Evolutionary conservation across 2,329 filamentous ascomycete genomes (phyloP).

Genomic region (Exutisphaerella laricina): DNA sequence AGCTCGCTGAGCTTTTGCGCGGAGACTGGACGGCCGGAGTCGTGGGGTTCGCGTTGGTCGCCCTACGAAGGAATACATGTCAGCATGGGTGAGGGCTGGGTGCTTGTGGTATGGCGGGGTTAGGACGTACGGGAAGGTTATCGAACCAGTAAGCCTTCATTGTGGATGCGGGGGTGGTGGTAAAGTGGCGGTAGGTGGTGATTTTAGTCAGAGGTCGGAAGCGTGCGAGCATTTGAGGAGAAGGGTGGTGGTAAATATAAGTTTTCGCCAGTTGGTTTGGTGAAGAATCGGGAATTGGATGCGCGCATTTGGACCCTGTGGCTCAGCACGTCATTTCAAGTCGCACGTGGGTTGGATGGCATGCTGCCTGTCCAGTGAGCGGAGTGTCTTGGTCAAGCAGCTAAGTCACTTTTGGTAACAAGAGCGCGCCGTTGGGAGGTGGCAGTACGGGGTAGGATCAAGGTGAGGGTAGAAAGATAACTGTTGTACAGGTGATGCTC

Average conservation of each 20-base stretch:
- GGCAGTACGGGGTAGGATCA: no score
- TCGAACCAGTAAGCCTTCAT: slow-evolving; percentile 71
- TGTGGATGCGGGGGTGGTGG: slow-evolving; percentile 23
- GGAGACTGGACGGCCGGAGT: slow-evolving; percentile 68
- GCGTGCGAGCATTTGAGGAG: slow-evolving; percentile 1
- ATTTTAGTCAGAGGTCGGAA: not conserved
- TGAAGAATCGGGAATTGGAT: not conserved
- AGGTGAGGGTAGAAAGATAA: no score
- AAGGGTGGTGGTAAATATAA: not conserved
- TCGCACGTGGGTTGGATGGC: not conserved
- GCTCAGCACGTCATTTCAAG: not conserved
- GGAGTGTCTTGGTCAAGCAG: no score
- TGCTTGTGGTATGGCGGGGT: slow-evolving; percentile 8
- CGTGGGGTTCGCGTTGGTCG: slow-evolving; percentile 87
- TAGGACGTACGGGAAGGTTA: slow-evolving; percentile 52
- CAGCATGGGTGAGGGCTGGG: slow-evolving; percentile 7
- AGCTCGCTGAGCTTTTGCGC: slow-evolving; percentile 62
- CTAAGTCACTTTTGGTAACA: no score
- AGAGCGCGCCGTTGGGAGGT: no score
- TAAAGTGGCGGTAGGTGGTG: slow-evolving; percentile 1
- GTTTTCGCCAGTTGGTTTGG: not conserved
- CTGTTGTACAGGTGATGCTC: no score
- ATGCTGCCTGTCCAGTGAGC: not conserved
- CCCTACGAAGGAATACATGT: slow-evolving; percentile 50
- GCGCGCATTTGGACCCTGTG: not conserved